Evolutionary conservation across 148 eudicot genomes (phyloP), one percentile per base, ranked within the genome.

Genomic region (Selenicereus undatus): DNA sequence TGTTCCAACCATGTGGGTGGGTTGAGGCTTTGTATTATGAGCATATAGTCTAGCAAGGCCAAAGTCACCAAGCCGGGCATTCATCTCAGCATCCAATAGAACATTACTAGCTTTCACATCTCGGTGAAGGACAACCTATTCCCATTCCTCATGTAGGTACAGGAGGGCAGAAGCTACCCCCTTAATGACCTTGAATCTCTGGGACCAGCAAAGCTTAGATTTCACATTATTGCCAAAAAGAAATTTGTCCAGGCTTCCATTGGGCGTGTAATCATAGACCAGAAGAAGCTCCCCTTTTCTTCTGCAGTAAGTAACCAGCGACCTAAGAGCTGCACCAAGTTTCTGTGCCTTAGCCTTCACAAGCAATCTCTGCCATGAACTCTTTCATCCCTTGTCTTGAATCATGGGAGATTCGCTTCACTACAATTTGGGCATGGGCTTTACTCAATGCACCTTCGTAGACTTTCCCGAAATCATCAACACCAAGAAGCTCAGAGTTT

Each of bases 81-180:
- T 90, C 73, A 91, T 65, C 71, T 89, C 89, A 11, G 79, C 76
- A 68, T 91, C 95, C 13, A 91, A 78, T 72, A 91, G 87, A 74
- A 91, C 90, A 78, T 91, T 90, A 45, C 93, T 88, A 3, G 95
- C 87, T 82, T 91, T 91, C 21, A 91, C 80, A 74, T 91, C 95
- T 76, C 93, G 71, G 54, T 91, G 93, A 10, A 91, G 75, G 42
- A 91, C 91, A 36, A 80, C 81, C 78, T 90, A 91, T 24, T 91
- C 94, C 77, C 82, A 89, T 43, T 74, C 50, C 50, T 73, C 76
- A n/a, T 42, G 84, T 20, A 78, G 71, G 74, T 82, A 82, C 0
- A 83, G 13, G 13, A 89, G 58, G 3, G 86, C 90, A 3, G 84
- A 81, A 3, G 89, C 90, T 11, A 89, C 87, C n/a, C 87, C 90